Conservation (phyloP, 208 protist species). For the Acanthamoeba healyi region DNA sequence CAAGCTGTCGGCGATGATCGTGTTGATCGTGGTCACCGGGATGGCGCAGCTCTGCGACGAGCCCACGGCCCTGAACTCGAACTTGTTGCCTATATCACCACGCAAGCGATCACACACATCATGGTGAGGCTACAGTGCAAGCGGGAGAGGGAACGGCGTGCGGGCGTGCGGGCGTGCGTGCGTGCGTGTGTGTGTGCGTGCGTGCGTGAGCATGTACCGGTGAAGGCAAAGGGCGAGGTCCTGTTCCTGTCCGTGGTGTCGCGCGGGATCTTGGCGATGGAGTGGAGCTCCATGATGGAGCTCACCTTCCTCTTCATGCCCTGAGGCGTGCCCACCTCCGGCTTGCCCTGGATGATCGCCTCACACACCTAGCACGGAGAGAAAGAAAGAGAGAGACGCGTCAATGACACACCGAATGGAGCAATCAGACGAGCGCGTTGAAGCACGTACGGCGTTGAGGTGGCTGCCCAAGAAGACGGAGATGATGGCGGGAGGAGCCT, state of each 20-base stretch:
- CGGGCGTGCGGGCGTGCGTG: neutral
- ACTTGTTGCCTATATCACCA: slow-evolving; percentile 87
- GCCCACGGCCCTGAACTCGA: slow-evolving; percentile 93
- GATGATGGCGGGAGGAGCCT: slow-evolving; percentile 94
- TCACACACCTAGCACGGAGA: slow-evolving; percentile 3
- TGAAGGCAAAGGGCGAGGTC: slow-evolving; percentile 94
- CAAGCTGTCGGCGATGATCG: slow-evolving; percentile 90
- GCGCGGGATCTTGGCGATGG: slow-evolving; percentile 80
- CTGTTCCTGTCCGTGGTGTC: slow-evolving; percentile 92
- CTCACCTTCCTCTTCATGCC: slow-evolving; percentile 56
- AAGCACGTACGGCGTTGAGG: slow-evolving; percentile 83
- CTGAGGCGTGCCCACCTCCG: neutral
- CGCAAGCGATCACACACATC: neutral
- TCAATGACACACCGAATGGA: neutral
- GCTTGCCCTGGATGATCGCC: neutral
- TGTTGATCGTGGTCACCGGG: slow-evolving; percentile 91
- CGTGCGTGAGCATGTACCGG: slow-evolving; percentile 64
- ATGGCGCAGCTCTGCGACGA: slow-evolving; percentile 88
- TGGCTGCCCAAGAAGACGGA: slow-evolving; percentile 91
- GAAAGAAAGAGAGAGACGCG: too few relatives aligned
- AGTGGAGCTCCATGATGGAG: slow-evolving; percentile 77
- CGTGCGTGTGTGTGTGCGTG: neutral
- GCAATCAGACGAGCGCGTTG: neutral
- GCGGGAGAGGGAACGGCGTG: neutral
- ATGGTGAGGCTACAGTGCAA: neutral